Percentiles rank a stretch among this genome's conserved stretches.
Conservation (phyloP, 495 filamentous ascomycete genomes). For the Xanthoparmelia taractica region DNA sequence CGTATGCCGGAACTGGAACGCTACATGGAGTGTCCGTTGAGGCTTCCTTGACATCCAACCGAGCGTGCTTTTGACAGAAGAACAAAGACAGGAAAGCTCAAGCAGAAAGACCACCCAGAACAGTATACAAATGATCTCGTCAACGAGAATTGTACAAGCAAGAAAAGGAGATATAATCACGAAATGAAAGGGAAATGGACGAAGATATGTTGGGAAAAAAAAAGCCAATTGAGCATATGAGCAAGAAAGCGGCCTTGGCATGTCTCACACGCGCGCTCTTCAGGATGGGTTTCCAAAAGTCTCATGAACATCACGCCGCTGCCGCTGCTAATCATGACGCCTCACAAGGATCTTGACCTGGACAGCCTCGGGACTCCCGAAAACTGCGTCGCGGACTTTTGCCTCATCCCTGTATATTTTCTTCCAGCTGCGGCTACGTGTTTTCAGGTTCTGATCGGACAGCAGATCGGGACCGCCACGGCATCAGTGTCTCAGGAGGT, state of each 20-base stretch:
- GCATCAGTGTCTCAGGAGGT: constrained; percentile 82
- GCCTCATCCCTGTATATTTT: constrained; percentile 67
- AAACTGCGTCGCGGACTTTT: constrained; percentile 71
- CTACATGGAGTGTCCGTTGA: background rate
- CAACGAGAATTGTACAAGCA: background rate
- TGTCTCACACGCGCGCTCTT: background rate
- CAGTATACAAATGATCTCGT: background rate
- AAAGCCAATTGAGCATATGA: background rate
- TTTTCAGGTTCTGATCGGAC: constrained; percentile 3
- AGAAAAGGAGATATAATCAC: background rate
- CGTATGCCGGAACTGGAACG: background rate
- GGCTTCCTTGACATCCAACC: background rate
- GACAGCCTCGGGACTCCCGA: constrained; percentile 51
- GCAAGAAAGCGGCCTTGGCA: constrained; percentile 2
- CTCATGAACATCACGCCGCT: background rate
- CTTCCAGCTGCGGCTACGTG: constrained; percentile 12
- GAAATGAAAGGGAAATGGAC: background rate
- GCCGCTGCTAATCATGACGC: background rate
- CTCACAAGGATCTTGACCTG: constrained; percentile 24
- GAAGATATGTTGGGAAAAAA: background rate
- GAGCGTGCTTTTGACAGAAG: background rate
- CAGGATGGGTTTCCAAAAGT: background rate
- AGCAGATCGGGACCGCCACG: constrained; percentile 68
- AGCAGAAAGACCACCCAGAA: constrained; percentile 6
- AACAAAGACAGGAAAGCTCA: background rate